Conservation (phyloP, 2,329 filamentous ascomycete genomes). For the Colletotrichum siamense region DNA sequence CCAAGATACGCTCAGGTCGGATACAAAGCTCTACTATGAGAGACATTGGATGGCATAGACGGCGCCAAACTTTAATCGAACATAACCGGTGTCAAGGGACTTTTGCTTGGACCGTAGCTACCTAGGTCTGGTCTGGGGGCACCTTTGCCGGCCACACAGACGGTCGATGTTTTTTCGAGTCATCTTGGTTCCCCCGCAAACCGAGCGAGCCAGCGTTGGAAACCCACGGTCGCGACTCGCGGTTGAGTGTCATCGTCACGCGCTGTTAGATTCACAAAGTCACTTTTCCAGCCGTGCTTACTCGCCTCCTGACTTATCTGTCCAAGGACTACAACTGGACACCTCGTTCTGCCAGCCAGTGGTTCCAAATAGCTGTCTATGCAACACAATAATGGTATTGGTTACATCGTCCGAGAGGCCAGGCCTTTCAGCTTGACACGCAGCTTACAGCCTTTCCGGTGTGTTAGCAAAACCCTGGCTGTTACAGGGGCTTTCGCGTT, state of each 20-base stretch:
- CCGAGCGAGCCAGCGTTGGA: not conserved
- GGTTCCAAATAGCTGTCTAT: not conserved
- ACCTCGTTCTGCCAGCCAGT: not conserved
- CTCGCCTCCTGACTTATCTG: not conserved
- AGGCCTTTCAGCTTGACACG: not conserved
- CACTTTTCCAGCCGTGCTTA: not conserved
- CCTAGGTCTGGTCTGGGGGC: not conserved
- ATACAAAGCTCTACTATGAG: not conserved
- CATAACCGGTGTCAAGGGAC: not conserved
- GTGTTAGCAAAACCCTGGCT: not conserved
- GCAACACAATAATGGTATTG: not conserved
- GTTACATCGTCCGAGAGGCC: not conserved
- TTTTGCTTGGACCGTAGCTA: constrained; percentile 1
- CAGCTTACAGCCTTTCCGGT: not conserved
- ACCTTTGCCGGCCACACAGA: not conserved
- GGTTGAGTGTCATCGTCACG: not conserved
- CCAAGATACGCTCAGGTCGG: not conserved
- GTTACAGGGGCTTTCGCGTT: not conserved
- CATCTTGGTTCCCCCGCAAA: not conserved
- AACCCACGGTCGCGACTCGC: not conserved
- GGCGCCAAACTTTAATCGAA: constrained; percentile 20
- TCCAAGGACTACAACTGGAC: not conserved
- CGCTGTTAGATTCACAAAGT: not conserved
- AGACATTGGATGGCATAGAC: constrained; percentile 9
- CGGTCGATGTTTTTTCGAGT: not conserved